phyloP scores from a whole-genome alignment of 129 eudicot genomes.

The Gnaphalium uliginosum region DNA sequence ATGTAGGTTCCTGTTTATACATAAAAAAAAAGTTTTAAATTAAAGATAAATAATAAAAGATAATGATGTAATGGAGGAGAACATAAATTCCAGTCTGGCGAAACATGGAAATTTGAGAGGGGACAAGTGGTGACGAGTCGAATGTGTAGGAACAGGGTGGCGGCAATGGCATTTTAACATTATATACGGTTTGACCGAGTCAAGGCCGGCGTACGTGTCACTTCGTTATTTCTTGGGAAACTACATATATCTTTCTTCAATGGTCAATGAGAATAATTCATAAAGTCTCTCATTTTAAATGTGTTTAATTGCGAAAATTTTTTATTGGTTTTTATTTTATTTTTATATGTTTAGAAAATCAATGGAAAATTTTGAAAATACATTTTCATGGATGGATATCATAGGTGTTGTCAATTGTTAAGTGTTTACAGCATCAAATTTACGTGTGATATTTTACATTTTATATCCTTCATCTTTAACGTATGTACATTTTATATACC shows the following conservation, averaged over 20 bases:
- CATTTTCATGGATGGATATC: too few species aligned
- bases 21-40: neutral
- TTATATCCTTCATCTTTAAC: too few species aligned
- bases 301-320: too few species aligned
- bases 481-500: too few species aligned
- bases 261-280: neutral
- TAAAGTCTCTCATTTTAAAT: too few species aligned
- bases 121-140: constrained; percentile 1
- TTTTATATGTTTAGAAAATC: too few species aligned
- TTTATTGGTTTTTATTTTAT: too few species aligned
- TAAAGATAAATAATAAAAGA: neutral
- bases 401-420: too few species aligned
- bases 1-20: too few species aligned
- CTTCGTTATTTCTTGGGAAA: neutral
- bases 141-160: neutral
- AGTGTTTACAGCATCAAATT: too few species aligned
- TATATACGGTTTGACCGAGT: neutral
- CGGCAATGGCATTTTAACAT: neutral
- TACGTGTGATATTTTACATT: too few species aligned
- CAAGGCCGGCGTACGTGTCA: constrained; percentile 11
- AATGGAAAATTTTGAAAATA: too few species aligned
- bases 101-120: neutral
- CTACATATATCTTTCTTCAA: neutral
- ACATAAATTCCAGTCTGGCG: neutral
- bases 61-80: neutral